These are phyloP conservation scores for Chaetomium cochliodes DNA, from an alignment of 495 filamentous ascomycete genomes.

Conservation along the genomic window DNA sequence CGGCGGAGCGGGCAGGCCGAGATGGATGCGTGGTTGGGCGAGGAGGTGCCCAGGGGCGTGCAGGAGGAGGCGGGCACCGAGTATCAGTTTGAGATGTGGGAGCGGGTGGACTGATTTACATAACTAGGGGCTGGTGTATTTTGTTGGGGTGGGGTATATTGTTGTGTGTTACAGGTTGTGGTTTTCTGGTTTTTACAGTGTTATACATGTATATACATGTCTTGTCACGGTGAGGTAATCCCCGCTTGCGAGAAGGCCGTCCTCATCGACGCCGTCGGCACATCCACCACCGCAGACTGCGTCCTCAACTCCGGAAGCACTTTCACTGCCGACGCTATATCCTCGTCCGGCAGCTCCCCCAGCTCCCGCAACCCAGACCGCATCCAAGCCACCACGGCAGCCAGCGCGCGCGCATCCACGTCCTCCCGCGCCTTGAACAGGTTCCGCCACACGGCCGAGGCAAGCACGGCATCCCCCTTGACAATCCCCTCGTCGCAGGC, in stretches of 20 bases:
- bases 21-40: constrained; percentile 35
- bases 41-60: constrained; percentile 50
- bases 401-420: constrained; percentile 68
- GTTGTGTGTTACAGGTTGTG: background rate
- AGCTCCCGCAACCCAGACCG: constrained; percentile 62
- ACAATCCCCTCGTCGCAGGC: constrained; percentile 86
- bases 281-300: constrained; percentile 45
- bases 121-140: background rate
- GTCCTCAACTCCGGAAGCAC: constrained; percentile 43
- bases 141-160: constrained; percentile 1
- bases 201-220: background rate
- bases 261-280: constrained; percentile 31
- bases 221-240: background rate
- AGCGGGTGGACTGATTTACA: constrained; percentile 42
- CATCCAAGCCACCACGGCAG: constrained; percentile 76
- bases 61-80: constrained; percentile 56
- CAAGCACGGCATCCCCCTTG: constrained; percentile 81
- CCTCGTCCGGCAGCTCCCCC: constrained; percentile 61
- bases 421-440: constrained; percentile 74
- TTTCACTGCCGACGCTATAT: constrained; percentile 35
- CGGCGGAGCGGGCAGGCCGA: constrained; percentile 53
- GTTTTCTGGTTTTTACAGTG: background rate
- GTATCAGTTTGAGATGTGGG: constrained; percentile 68
- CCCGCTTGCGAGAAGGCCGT: constrained; percentile 22
- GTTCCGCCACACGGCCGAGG: constrained; percentile 90